These are phyloP conservation scores for Penicillium sclerotiorum DNA, from an alignment of 2,329 filamentous ascomycete genomes.

Conservation along the genomic window DNA sequence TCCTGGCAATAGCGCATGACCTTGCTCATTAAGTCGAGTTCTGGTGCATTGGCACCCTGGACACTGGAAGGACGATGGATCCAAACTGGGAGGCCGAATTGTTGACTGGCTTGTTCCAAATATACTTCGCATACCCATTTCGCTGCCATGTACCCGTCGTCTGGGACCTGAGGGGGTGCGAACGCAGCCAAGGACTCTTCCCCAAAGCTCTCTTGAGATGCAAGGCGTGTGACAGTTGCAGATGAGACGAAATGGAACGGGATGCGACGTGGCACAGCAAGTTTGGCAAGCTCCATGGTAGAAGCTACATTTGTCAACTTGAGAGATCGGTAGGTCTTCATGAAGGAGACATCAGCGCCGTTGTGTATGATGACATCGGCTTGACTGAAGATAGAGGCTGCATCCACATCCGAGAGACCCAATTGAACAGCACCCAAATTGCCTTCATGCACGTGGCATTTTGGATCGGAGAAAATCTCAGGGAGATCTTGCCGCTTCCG, in stretches of 20 bases:
- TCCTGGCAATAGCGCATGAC: constrained; percentile 20
- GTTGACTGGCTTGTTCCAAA: constrained; percentile 32
- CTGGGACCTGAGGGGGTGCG: constrained; percentile 30
- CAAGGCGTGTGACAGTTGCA: constrained; percentile 21
- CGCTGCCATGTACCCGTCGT: constrained; percentile 39
- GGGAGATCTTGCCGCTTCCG: constrained; percentile 10
- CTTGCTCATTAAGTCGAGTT: constrained; percentile 26
- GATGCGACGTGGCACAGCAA: constrained; percentile 24
- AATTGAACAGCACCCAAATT: constrained; percentile 16
- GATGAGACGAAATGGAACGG: constrained; percentile 38
- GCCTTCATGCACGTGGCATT: constrained; percentile 17
- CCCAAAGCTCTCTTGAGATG: constrained; percentile 14
- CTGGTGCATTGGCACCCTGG: constrained; percentile 18
- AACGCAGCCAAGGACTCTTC: constrained; percentile 16
- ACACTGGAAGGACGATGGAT: constrained; percentile 37
- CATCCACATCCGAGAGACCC: constrained; percentile 17
- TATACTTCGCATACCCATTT: constrained; percentile 47
- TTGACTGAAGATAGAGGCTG: constrained; percentile 15
- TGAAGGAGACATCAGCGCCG: constrained; percentile 32
- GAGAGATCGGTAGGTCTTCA: constrained; percentile 33
- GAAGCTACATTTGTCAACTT: constrained; percentile 31
- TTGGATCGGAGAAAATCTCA: constrained; percentile 15
- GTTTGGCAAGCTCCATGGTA: constrained; percentile 27
- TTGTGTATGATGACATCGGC: constrained; percentile 30
- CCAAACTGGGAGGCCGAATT: constrained; percentile 24